These are phyloP conservation scores for Pelargonium nanum DNA, from an alignment of 345 rosid genomes.

Conservation along the genomic window DNA sequence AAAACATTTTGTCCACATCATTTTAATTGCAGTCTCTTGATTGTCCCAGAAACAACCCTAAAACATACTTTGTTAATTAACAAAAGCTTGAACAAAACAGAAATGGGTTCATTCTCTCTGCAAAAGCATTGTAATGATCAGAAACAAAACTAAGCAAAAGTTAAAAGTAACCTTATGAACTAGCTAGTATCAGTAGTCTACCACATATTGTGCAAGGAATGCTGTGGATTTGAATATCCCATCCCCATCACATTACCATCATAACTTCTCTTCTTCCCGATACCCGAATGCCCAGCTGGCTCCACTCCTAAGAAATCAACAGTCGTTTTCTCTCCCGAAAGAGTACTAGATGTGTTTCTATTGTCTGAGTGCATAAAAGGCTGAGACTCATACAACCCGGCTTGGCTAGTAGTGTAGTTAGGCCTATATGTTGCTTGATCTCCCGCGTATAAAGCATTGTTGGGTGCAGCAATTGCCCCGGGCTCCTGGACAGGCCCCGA, in stretches of 20 bases:
- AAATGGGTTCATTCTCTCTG: neutral
- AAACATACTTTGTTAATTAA: neutral
- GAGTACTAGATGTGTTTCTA: conserved; percentile 10
- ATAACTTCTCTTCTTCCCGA: neutral
- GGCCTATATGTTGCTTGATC: conserved; percentile 13
- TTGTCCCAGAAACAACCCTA: neutral
- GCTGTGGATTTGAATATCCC: neutral
- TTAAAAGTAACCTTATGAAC: too few relatives aligned
- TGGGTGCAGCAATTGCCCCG: conserved; percentile 11
- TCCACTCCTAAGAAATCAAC: neutral
- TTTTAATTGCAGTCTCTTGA: neutral
- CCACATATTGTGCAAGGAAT: neutral
- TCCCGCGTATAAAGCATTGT: conserved; percentile 9
- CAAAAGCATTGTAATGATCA: too few relatives aligned
- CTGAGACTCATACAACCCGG: conserved; percentile 13
- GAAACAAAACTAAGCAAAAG: neutral
- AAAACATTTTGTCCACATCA: neutral
- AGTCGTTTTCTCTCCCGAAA: neutral
- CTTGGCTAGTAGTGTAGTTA: conserved; percentile 14
- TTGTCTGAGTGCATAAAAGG: conserved; percentile 11
- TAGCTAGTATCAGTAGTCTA: too few relatives aligned
- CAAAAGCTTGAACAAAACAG: neutral
- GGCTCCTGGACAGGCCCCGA: conserved; percentile 20
- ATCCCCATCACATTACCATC: neutral
- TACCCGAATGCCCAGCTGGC: neutral